A percentile compares a stretch with the other conserved stretches of the same genome.
Conservation (phyloP, 2,329 filamentous ascomycete species). For the Pseudogymnoascus sp. region DNA sequence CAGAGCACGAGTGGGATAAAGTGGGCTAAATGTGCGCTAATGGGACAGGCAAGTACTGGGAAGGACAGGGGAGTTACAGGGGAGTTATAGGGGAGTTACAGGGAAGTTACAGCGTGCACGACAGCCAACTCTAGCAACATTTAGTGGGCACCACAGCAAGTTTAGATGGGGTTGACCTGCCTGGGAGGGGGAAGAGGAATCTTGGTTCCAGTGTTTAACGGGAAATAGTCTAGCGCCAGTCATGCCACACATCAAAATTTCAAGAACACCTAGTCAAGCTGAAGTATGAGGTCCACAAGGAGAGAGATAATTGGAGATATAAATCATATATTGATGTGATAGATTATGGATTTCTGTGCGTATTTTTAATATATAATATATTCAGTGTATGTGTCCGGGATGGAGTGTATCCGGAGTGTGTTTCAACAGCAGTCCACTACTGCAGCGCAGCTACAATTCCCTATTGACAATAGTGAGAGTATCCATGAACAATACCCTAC, state of each 20-base stretch:
- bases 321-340: background rate
- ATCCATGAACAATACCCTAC: background rate
- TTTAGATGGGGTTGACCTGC: background rate
- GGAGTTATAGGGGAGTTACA: background rate
- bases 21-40: no score
- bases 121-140: background rate
- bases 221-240: constrained; percentile 2
- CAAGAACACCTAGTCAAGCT: background rate
- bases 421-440: background rate
- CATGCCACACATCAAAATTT: constrained; percentile 1
- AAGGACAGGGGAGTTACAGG: background rate
- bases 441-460: background rate
- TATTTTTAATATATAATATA: background rate
- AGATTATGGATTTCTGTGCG: background rate
- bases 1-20: background rate
- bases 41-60: background rate
- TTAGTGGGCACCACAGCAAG: background rate
- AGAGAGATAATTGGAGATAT: background rate
- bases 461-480: background rate
- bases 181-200: background rate
- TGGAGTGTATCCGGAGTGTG: background rate
- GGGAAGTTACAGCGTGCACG: background rate
- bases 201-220: constrained; percentile 5
- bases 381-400: background rate
- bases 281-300: background rate